These are phyloP conservation scores for Camillea tinctor DNA, from an alignment of 2,329 filamentous ascomycete species.

Conservation along the genomic window DNA sequence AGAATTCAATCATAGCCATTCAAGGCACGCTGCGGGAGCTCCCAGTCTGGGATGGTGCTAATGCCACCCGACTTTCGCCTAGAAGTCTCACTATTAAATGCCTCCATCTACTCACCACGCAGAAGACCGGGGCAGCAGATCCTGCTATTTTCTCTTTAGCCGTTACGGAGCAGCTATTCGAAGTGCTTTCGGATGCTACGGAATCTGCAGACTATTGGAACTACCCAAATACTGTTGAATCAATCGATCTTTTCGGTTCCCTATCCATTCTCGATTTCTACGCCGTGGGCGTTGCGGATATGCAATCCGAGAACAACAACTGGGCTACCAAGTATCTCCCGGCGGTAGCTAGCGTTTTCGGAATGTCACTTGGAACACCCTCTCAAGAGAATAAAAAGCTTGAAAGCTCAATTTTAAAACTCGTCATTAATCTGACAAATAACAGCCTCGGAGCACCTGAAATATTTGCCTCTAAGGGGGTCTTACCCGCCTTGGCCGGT, in stretches of 20 bases:
- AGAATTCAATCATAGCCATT: constrained; percentile 54
- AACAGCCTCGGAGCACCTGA: constrained; percentile 69
- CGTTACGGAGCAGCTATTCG: constrained; percentile 50
- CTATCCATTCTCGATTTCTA: constrained; percentile 55
- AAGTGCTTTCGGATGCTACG: constrained; percentile 39
- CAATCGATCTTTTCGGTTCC: constrained; percentile 38
- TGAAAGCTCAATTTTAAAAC: constrained; percentile 56
- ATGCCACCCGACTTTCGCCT: constrained; percentile 55
- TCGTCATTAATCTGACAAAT: constrained; percentile 85
- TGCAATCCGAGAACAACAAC: constrained; percentile 35
- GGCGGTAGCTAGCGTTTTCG: constrained; percentile 48
- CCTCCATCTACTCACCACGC: constrained; percentile 56
- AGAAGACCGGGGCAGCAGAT: constrained; percentile 47
- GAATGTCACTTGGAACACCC: constrained; percentile 37
- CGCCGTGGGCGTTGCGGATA: constrained; percentile 48
- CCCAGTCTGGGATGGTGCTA: constrained; percentile 58
- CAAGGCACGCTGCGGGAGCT: constrained; percentile 52
- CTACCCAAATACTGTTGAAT: constrained; percentile 33
- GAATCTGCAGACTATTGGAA: constrained; percentile 36
- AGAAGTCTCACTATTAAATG: constrained; percentile 63
- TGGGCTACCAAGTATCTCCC: constrained; percentile 53
- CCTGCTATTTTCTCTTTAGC: constrained; percentile 48
- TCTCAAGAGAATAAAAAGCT: constrained; percentile 39
- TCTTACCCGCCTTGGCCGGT: constrained; percentile 49
- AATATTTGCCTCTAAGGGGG: constrained; percentile 61